Evolutionary conservation across 208 protist genomes (phyloP), one percentile per base, ranked within the genome.

Genomic region (Trypanosoma theileri): DNA sequence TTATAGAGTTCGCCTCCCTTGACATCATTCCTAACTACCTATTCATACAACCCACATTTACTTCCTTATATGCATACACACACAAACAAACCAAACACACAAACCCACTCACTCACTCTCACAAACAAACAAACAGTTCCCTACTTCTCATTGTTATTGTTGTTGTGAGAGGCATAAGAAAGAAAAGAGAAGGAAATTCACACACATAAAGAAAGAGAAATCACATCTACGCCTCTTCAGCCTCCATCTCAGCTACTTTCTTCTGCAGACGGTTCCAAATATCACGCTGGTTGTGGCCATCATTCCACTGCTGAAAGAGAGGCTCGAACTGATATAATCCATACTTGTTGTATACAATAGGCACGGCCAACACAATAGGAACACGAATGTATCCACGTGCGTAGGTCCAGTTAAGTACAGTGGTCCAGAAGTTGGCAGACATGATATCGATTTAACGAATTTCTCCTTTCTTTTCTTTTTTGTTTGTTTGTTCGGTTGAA

Each of bases 341-440:
- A 71, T 91, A 93, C 80, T 91, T 94, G 76, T 93, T 94, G 67
- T 81, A 96, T n/a, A 91, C 16, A 40, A 93, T 92, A 4, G 87
- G 88, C 26, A 94, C 69, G 10, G 77, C 54, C 56, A 94, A 79
- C 44, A 93, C 79, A 42, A 93, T 90, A 16, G 85, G 85, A 40
- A 93, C 85, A 67, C 86, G 88, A 65, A 92, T 95, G 60, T 81
- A 95, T 13, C 90, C 88, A 41, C 90, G 90, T 0, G 80, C 81
- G 59, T 85, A 94, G 54, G 86, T 94, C 79, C 89, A 94, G 73
- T 96, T 76, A 40, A 88, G 26, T 57, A 95, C 85, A 45, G 76
- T 84, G 17, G 75, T 89, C 89, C 89, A 95, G 77, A 95, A 95
- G 50, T 62, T 62, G 50, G 54, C 14, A 6, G 44, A 59, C 42